Evolutionary conservation across 371 early-diverging fungal genomes (phyloP), one percentile per base, ranked within the genome.

Genomic region (Mortierella sp.): DNA sequence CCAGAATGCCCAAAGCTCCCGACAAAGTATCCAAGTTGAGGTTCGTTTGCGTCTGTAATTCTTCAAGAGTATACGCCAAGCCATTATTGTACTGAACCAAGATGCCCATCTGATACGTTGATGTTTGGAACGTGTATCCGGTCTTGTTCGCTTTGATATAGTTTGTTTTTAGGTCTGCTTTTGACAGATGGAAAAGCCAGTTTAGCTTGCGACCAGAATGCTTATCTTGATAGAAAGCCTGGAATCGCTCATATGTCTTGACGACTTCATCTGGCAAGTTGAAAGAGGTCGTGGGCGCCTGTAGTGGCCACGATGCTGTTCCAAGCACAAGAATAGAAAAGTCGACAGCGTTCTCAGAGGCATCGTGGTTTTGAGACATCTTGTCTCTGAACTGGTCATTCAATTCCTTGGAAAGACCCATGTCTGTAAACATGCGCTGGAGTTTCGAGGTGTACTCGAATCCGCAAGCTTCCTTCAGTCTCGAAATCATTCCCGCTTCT

Each of bases 351-450:
- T 71, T 68, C 24, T 87, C 86, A n/a, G 85, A 70, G 22, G 72
- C 67, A 35, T 90, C 86, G 52, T 83, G 83, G 30, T 80, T 83
- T 60, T 86, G 89, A 5, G 76, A 75, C 71, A 87, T 67, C 9
- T 80, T 59, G 3, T 89, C 88, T 77, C 85, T 87, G 86, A 95
- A 95, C 52, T 77, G 83, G 32, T 90, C 89, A 62, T 96, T 94
- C 73, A 97, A 84, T 67, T 96, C 97, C 73, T 91, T 92, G 79
- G 96, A 95, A 8, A 97, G 73, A 6, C 91, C 89, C 77, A 98
- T 94, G 73, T 98, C 98, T 5, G 92, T 92, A 76, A 97, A 97
- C 97, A 98, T 97, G 66, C 94, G 91, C 83, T 94, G 92, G 59
- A 98, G 86, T 83, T 96, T 97, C 70, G 89, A 88, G 1, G 96